These are phyloP conservation scores for Mortierella alpina DNA, from an alignment of 192 early-diverging fungal species.

Conservation along the genomic window DNA sequence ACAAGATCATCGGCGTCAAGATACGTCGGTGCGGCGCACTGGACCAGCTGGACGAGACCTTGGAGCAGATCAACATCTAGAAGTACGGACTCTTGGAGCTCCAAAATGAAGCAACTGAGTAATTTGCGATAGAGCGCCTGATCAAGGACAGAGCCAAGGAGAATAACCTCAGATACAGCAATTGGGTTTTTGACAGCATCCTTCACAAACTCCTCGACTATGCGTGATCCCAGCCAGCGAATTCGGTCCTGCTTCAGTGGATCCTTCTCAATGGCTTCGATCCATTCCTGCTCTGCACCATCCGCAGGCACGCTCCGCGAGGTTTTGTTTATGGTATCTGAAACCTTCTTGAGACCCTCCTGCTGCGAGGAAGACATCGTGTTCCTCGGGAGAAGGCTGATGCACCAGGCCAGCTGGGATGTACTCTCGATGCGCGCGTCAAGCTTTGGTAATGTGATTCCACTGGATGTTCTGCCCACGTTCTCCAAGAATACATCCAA, in stretches of 20 bases:
- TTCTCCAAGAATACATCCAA: no score
- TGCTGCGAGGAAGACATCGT: not conserved
- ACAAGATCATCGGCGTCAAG: constrained; percentile 8
- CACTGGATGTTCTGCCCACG: no score
- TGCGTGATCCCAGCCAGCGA: not conserved
- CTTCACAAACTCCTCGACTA: no score
- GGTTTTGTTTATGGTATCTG: not conserved
- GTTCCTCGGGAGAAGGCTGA: constrained; percentile 8
- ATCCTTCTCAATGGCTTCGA: constrained; percentile 2
- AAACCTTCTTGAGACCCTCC: not conserved
- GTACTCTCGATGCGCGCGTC: no score
- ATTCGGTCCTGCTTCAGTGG: not conserved
- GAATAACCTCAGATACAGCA: no score
- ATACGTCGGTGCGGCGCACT: not conserved
- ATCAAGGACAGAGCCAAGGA: no score
- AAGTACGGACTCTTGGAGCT: no score
- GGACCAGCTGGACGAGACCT: not conserved
- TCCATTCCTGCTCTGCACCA: not conserved
- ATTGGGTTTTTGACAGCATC: no score
- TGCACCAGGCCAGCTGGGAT: not conserved
- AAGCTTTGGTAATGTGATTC: no score
- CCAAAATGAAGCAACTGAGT: no score
- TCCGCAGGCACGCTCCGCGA: not conserved
- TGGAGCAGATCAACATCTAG: not conserved
- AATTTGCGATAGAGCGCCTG: no score